Evolutionary conservation across 768 basidiomycete genomes (phyloP).

Genomic region (Termitomyces bulborhizus): DNA sequence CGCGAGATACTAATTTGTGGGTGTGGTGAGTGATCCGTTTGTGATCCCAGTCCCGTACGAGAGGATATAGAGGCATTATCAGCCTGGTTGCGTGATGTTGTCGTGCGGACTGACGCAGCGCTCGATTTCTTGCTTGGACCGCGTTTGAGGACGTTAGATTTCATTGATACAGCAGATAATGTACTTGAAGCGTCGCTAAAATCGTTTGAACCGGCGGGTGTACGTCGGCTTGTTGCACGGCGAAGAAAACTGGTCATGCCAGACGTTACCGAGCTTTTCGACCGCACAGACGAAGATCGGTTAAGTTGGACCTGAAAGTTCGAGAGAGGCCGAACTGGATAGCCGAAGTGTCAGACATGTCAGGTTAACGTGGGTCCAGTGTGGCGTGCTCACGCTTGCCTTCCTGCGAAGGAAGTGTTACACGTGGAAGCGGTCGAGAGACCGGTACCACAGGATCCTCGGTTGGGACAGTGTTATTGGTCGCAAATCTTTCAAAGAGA

Average conservation of each 20-base stretch:
- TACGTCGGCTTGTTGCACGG: constrained; percentile 37
- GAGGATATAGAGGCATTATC: constrained; percentile 41
- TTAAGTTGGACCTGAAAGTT: constrained; percentile 35
- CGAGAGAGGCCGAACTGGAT: constrained; percentile 30
- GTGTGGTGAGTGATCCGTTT: constrained; percentile 21
- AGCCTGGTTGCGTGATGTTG: constrained; percentile 29
- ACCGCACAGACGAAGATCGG: constrained; percentile 47
- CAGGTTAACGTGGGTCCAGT: not conserved
- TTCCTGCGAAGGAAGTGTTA: constrained; percentile 20
- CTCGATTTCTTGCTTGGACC: constrained; percentile 44
- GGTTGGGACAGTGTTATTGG: constrained; percentile 47
- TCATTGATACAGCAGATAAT: constrained; percentile 30
- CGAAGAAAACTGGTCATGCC: constrained; percentile 46
- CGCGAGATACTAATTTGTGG: constrained; percentile 30
- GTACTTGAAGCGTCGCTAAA: constrained; percentile 44
- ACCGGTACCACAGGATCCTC: constrained; percentile 61
- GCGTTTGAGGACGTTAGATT: constrained; percentile 33
- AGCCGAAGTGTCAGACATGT: constrained; percentile 1
- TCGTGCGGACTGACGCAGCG: constrained; percentile 40
- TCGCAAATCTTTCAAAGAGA: constrained; percentile 75
- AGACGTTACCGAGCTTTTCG: constrained; percentile 46
- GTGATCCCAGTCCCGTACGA: constrained; percentile 23
- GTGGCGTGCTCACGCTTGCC: constrained; percentile 25
- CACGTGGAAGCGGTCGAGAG: constrained; percentile 28
- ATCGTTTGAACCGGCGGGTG: constrained; percentile 30